A percentile compares a stretch with the other conserved stretches of the same genome.
Conservation (phyloP, 257 asterid genomes). For the Buddleja alternifolia region DNA sequence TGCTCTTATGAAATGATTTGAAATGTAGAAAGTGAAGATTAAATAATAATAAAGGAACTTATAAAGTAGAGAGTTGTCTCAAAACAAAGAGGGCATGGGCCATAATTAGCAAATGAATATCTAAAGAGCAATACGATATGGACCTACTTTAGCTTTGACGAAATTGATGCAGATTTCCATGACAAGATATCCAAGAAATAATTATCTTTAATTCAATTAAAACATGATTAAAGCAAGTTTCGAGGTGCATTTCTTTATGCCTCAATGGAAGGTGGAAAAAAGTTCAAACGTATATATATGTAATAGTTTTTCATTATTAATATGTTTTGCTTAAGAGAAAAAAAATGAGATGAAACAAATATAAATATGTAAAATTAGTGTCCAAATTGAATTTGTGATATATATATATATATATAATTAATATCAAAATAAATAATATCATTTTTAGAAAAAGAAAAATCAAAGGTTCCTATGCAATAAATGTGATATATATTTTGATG, state of each 20-base stretch:
- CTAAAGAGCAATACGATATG: slow-evolving; percentile 38
- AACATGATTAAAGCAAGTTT: slow-evolving; percentile 39
- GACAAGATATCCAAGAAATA: slow-evolving; percentile 30
- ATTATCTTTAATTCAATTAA: slow-evolving; percentile 35
- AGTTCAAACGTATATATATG: not conserved
- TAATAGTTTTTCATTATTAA: too few species aligned
- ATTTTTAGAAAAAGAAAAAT: too few species aligned
- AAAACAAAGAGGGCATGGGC: slow-evolving; percentile 40
- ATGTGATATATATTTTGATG: too few species aligned
- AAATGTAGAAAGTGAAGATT: slow-evolving; percentile 12
- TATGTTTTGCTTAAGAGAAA: too few species aligned
- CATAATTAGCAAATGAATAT: slow-evolving; percentile 43
- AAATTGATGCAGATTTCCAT: slow-evolving; percentile 41
- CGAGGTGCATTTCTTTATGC: slow-evolving; percentile 31
- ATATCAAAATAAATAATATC: too few species aligned
- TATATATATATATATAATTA: too few species aligned
- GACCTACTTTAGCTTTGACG: slow-evolving; percentile 45
- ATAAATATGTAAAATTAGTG: too few species aligned
- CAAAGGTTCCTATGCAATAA: too few species aligned
- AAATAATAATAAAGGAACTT: slow-evolving; percentile 28
- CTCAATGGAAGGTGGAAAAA: slow-evolving; percentile 41
- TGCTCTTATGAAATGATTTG: slow-evolving; percentile 21
- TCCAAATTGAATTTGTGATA: too few species aligned
- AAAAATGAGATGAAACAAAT: too few species aligned
- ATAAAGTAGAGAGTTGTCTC: slow-evolving; percentile 31